phyloP scores from a whole-genome alignment of 495 filamentous ascomycete species.

The Penicillium pancosmium region DNA sequence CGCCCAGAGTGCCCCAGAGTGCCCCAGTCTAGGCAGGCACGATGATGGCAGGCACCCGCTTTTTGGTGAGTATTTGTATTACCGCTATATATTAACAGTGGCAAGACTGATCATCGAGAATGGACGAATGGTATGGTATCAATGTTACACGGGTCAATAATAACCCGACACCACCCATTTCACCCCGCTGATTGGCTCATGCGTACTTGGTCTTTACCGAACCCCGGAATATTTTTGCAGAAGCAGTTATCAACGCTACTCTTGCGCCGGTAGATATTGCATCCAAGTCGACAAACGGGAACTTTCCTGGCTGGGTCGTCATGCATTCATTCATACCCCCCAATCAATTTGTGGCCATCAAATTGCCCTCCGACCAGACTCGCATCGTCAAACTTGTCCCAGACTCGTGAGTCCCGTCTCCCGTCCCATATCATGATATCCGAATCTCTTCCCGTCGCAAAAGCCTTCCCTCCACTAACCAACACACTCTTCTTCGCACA shows the following conservation, averaged over 20 bases:
- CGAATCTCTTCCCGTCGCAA: constrained; percentile 5
- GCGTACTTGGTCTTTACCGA: constrained; percentile 13
- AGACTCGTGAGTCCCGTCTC: constrained; percentile 67
- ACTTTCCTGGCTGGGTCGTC: constrained; percentile 4
- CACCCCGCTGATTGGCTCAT: constrained; percentile 19
- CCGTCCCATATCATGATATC: too few species aligned
- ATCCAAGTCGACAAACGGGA: neutral
- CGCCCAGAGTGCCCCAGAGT: too few species aligned
- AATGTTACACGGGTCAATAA: too few species aligned
- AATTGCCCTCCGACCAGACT: constrained; percentile 66
- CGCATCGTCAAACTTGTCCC: constrained; percentile 68
- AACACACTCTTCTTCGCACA: constrained; percentile 41
- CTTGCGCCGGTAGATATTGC: too few species aligned
- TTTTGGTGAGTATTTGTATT: constrained; percentile 4
- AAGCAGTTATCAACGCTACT: neutral
- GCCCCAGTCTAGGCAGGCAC: neutral
- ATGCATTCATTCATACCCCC: constrained; percentile 62
- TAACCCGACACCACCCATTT: neutral
- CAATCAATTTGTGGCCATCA: constrained; percentile 63
- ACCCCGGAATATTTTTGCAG: constrained; percentile 21
- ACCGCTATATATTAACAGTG: neutral
- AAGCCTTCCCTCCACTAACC: neutral
- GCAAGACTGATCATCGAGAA: neutral
- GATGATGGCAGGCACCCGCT: constrained; percentile 11
- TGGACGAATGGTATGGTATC: too few species aligned